Evolutionary conservation across 768 basidiomycete species (phyloP).

Genomic region (Serendipita vermifera): DNA sequence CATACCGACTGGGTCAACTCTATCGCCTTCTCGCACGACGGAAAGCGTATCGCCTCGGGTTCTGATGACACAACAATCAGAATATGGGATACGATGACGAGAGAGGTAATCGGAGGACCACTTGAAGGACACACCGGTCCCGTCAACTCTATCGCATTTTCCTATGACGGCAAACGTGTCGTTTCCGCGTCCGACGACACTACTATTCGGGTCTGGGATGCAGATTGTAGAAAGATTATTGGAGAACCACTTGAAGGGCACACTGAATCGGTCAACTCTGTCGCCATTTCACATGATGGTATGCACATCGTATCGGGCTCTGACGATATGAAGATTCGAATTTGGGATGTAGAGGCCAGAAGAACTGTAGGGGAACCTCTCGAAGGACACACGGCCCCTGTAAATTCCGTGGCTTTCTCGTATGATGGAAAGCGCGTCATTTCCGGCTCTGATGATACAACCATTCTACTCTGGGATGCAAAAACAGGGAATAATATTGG

Average conservation of each 20-base stretch:
- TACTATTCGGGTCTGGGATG: conserved; percentile 14
- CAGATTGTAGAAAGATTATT: conserved; percentile 19
- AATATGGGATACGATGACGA: conserved; percentile 15
- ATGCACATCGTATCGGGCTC: too few species aligned
- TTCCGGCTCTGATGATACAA: conserved; percentile 24
- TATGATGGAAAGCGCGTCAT: conserved; percentile 16
- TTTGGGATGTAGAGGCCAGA: too few species aligned
- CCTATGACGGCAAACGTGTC: neutral
- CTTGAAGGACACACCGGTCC: neutral
- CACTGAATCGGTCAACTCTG: conserved; percentile 14
- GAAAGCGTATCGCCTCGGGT: conserved; percentile 18
- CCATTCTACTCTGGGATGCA: conserved; percentile 14
- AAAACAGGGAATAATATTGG: conserved; percentile 10
- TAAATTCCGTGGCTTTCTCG: conserved; percentile 16
- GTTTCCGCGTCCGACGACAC: conserved; percentile 11
- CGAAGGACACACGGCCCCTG: conserved; percentile 14
- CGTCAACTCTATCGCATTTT: conserved; percentile 11
- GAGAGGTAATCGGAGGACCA: conserved; percentile 6
- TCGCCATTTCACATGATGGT: too few species aligned
- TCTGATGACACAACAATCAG: conserved; percentile 21
- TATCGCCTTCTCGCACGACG: conserved; percentile 13
- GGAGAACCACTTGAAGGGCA: conserved; percentile 18
- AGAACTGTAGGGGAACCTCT: conserved; percentile 19
- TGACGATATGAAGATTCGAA: too few species aligned
- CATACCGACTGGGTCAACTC: conserved; percentile 1